Percentiles rank a stretch among this genome's conserved stretches.
Conservation (phyloP, 192 early-diverging fungal genomes). For the Chytriomyces sp. region DNA sequence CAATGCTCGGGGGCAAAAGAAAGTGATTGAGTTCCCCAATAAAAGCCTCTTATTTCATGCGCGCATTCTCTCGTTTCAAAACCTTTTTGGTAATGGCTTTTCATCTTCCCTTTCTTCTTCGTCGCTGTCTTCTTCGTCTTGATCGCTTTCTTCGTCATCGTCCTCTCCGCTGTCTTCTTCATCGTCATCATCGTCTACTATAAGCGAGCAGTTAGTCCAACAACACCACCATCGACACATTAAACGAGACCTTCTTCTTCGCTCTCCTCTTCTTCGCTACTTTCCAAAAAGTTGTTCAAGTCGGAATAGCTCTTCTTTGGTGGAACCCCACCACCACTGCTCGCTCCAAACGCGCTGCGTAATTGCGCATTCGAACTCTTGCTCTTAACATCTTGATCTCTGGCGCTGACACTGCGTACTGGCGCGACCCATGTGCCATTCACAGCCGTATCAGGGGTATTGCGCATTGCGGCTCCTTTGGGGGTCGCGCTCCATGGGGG, state of each 20-base stretch:
- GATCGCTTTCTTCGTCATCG: slow-evolving; percentile 44
- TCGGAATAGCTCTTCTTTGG: slow-evolving; percentile 27
- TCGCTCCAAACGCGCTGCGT: slow-evolving; percentile 36
- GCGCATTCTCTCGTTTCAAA: no score
- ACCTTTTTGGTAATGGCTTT: no score
- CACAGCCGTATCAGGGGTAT: slow-evolving; percentile 27
- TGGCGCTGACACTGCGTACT: slow-evolving; percentile 7
- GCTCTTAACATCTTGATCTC: slow-evolving; percentile 8
- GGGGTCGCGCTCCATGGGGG: slow-evolving; percentile 76
- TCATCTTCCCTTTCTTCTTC: slow-evolving; percentile 4
- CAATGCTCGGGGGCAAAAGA: slow-evolving; percentile 21
- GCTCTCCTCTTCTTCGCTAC: slow-evolving; percentile 49
- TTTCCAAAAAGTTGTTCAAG: slow-evolving; percentile 1
- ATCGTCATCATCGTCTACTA: slow-evolving; percentile 46
- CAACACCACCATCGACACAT: slow-evolving; percentile 22
- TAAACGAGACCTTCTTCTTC: slow-evolving; percentile 33
- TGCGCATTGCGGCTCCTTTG: slow-evolving; percentile 57
- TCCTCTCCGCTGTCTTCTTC: slow-evolving; percentile 54
- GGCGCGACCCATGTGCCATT: slow-evolving; percentile 22
- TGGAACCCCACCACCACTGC: slow-evolving; percentile 41
- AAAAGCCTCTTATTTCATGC: neutral
- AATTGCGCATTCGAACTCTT: slow-evolving; percentile 28
- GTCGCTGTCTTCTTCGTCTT: slow-evolving; percentile 41
- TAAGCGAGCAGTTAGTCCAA: slow-evolving; percentile 45
- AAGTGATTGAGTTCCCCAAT: neutral